Percentiles rank a stretch among this genome's conserved stretches.
Conservation (phyloP, 164 flowering plant species). For the Piper longum region DNA sequence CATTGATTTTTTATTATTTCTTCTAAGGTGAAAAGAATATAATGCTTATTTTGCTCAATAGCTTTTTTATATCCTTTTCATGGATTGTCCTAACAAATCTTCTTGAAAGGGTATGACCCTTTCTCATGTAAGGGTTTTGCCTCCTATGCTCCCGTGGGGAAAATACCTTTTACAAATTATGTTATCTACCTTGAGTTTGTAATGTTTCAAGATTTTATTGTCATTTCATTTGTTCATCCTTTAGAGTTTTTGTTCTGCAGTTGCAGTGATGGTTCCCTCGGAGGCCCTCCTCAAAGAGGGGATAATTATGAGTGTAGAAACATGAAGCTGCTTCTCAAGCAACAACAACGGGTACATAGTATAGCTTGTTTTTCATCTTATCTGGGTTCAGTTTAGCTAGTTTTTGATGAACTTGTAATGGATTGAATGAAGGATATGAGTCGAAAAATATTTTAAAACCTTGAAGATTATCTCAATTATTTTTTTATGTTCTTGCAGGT, state of each 20-base stretch:
- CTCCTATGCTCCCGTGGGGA: too few species aligned
- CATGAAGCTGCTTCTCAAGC: constrained; percentile 98
- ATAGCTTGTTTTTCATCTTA: background rate
- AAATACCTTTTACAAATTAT: too few species aligned
- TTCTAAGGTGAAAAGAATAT: too few species aligned
- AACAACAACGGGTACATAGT: constrained; percentile 84
- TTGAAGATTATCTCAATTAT: background rate
- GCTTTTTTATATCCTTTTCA: too few species aligned
- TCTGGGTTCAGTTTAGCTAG: background rate
- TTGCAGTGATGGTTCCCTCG: constrained; percentile 96
- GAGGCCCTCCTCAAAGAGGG: constrained; percentile 77
- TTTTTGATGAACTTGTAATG: background rate
- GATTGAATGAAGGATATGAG: background rate
- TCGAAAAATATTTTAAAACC: background rate
- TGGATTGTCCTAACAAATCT: too few species aligned
- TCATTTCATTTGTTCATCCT: background rate
- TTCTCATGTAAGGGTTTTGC: too few species aligned
- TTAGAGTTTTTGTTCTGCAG: constrained; percentile 25
- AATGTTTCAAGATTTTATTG: too few species aligned
- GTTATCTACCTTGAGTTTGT: too few species aligned
- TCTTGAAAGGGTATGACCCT: too few species aligned
- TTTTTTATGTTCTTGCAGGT: constrained; percentile 35
- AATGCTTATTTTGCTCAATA: too few species aligned
- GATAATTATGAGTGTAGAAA: constrained; percentile 96
- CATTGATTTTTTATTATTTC: too few species aligned